A percentile compares a stretch with the other conserved stretches of the same genome.
phyloP scores from a whole-genome alignment of 768 basidiomycete species.

The Pisolithus marmoratus region DNA sequence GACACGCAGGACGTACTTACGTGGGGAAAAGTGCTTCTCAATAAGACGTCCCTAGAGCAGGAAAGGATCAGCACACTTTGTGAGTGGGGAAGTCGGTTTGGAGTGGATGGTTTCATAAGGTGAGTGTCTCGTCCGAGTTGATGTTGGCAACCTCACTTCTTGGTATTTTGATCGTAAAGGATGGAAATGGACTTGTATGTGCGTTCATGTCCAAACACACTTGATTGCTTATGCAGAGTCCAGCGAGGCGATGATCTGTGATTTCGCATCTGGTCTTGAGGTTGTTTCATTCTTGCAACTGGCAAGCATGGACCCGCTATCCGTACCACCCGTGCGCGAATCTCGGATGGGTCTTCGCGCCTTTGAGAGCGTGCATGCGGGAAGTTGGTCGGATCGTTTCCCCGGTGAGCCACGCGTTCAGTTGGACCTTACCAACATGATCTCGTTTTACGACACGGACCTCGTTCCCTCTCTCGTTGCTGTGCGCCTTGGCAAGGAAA shows the following conservation, averaged over 20 bases:
- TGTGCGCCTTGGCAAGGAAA: background rate
- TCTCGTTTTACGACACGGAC: too few relatives aligned
- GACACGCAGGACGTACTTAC: background rate
- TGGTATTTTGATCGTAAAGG: background rate
- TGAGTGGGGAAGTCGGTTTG: background rate
- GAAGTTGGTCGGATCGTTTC: too few relatives aligned
- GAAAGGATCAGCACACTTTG: background rate
- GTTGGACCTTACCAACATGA: too few relatives aligned
- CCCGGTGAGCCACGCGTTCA: too few relatives aligned
- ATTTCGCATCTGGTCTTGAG: background rate
- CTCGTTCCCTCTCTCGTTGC: too few relatives aligned
- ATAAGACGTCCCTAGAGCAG: background rate
- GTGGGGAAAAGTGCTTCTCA: background rate
- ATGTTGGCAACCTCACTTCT: background rate
- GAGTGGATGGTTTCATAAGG: background rate
- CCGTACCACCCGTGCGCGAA: background rate
- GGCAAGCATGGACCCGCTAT: background rate
- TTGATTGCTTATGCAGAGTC: too few relatives aligned
- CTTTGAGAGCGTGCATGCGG: too few relatives aligned
- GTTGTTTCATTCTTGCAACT: background rate
- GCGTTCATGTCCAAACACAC: too few relatives aligned
- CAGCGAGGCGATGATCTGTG: too few relatives aligned
- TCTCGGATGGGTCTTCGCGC: background rate
- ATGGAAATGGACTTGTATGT: background rate
- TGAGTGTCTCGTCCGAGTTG: background rate